phyloP scores from a whole-genome alignment of 106 monocot species.

The Acanthochlamys bracteata region DNA sequence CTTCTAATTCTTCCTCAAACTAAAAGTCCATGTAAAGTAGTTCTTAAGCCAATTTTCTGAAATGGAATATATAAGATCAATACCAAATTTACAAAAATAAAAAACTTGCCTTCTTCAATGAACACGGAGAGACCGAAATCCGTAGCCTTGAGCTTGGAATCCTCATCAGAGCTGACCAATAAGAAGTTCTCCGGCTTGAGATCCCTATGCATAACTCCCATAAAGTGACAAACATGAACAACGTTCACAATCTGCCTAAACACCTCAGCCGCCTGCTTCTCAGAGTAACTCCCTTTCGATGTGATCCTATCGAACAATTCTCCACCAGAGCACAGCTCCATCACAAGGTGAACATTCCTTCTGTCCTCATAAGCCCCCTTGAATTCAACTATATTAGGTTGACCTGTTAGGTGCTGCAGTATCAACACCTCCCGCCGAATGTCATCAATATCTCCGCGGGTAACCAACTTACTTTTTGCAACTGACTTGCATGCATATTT shows the following conservation, averaged over 20 bases:
- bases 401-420: constrained; percentile 56
- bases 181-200: constrained; percentile 62
- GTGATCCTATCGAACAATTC: constrained; percentile 53
- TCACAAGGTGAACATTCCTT: constrained; percentile 35
- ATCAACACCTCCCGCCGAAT: constrained; percentile 45
- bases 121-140: constrained; percentile 61
- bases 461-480: constrained; percentile 40
- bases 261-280: constrained; percentile 31
- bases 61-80: neutral
- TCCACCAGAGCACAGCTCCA: constrained; percentile 58
- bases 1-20: too few species aligned
- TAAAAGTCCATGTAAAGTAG: too few species aligned
- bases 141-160: constrained; percentile 45
- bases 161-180: constrained; percentile 38
- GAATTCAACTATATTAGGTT: constrained; percentile 55
- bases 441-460: constrained; percentile 34
- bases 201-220: constrained; percentile 65
- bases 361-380: constrained; percentile 49
- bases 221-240: constrained; percentile 49
- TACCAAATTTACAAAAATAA: too few species aligned
- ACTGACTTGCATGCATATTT: constrained; percentile 55
- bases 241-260: constrained; percentile 48
- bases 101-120: constrained; percentile 46
- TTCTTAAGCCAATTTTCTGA: neutral
- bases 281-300: constrained; percentile 42